These are phyloP conservation scores for Avena atlantica DNA, from an alignment of 176 grass and related monocot species.

Conservation along the genomic window DNA sequence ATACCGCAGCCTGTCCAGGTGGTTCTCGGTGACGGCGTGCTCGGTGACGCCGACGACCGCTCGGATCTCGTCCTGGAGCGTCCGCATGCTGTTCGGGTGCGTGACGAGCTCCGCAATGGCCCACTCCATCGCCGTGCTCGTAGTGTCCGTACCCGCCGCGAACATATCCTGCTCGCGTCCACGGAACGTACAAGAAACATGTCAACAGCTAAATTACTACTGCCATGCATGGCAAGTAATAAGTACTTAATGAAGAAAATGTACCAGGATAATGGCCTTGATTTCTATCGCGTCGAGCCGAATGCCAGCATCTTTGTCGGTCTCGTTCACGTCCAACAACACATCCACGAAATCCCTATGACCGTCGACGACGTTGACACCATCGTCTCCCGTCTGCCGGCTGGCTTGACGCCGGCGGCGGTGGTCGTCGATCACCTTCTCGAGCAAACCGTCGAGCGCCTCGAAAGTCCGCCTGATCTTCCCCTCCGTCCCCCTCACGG, in stretches of 20 bases:
- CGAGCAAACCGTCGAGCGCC: too few relatives aligned
- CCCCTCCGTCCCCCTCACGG: neutral
- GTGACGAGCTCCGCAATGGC: neutral
- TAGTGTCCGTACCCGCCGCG: conserved; percentile 24
- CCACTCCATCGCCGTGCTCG: conserved; percentile 6
- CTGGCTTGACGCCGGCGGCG: too few relatives aligned
- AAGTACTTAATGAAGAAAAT: neutral
- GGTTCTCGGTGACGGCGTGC: conserved; percentile 6
- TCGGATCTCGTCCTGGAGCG: neutral
- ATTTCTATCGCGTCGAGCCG: neutral
- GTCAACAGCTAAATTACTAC: neutral
- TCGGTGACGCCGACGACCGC: neutral
- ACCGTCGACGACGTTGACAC: neutral
- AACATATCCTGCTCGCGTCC: conserved; percentile 31
- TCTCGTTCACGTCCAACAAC: neutral
- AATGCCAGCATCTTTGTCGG: too few relatives aligned
- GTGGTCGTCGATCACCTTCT: too few relatives aligned
- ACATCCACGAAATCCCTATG: neutral
- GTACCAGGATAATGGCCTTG: neutral
- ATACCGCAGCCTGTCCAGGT: conserved; percentile 12
- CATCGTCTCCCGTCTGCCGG: too few relatives aligned
- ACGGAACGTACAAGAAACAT: neutral
- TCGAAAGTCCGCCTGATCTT: too few relatives aligned
- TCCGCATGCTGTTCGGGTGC: neutral
- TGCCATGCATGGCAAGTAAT: neutral